phyloP scores from a whole-genome alignment of 805 yeast species.

The Wickerhamiella cacticola region DNA sequence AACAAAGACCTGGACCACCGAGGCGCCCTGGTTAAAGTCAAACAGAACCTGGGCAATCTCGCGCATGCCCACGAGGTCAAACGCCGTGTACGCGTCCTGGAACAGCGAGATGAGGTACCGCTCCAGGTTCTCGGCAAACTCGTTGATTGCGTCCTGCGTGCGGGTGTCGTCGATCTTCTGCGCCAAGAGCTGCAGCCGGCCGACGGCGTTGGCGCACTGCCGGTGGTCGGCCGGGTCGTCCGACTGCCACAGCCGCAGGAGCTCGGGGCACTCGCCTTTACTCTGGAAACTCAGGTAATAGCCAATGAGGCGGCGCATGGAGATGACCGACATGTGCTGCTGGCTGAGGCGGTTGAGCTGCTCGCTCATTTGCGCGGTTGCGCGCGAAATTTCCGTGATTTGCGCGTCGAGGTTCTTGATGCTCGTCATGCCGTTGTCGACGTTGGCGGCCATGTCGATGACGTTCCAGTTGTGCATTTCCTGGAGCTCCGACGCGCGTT shows the following conservation, averaged over 20 bases:
- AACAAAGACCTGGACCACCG: constrained; percentile 71
- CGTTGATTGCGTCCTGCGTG: constrained; percentile 41
- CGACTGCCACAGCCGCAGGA: constrained; percentile 45
- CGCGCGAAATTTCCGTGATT: constrained; percentile 25
- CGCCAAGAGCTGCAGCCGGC: constrained; percentile 52
- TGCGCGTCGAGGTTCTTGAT: constrained; percentile 29
- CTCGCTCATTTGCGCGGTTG: constrained; percentile 26
- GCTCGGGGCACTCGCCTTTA: constrained; percentile 40
- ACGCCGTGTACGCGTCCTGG: constrained; percentile 57
- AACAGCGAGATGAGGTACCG: constrained; percentile 55
- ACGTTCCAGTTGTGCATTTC: constrained; percentile 57
- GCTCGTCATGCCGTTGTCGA: constrained; percentile 30
- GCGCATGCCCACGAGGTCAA: constrained; percentile 58
- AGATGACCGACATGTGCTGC: constrained; percentile 59
- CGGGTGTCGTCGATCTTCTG: constrained; percentile 38
- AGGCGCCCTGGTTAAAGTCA: constrained; percentile 73
- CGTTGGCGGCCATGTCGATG: constrained; percentile 39
- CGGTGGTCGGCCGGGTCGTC: constrained; percentile 42
- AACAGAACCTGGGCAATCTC: constrained; percentile 60
- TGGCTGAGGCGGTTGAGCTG: constrained; percentile 35
- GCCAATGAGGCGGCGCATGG: constrained; percentile 58
- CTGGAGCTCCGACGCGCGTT: constrained; percentile 49
- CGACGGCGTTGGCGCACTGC: constrained; percentile 57
- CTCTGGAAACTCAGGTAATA: constrained; percentile 67
- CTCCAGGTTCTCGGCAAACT: constrained; percentile 69